phyloP scores from a whole-genome alignment of 139 green algal species.

The Bryopsis sp. region DNA sequence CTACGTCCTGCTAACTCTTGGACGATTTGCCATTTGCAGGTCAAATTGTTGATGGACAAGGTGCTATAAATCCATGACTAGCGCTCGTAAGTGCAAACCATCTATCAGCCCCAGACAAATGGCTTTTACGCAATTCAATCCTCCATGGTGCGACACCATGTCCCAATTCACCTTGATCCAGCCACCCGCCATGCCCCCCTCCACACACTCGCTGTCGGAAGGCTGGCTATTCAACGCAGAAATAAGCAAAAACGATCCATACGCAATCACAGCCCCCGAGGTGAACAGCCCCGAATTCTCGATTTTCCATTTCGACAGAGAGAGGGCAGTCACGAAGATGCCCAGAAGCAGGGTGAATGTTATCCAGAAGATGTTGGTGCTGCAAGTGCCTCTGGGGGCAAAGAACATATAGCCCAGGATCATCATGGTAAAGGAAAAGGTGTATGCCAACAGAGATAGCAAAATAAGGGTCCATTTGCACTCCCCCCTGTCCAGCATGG shows the following conservation, averaged over 20 bases:
- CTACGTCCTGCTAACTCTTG: too few species aligned
- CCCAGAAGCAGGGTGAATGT: slow-evolving; percentile 61
- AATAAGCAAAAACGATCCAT: slow-evolving; percentile 54
- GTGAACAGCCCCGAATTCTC: slow-evolving; percentile 59
- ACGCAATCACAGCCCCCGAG: slow-evolving; percentile 47
- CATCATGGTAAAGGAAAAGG: slow-evolving; percentile 39
- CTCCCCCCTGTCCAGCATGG: slow-evolving; percentile 38
- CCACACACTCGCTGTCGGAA: slow-evolving; percentile 22
- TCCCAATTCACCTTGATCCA: slow-evolving; percentile 28
- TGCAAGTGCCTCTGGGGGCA: slow-evolving; percentile 37
- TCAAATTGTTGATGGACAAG: too few species aligned
- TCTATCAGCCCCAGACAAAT: too few species aligned
- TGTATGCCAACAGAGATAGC: slow-evolving; percentile 28
- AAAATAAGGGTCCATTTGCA: slow-evolving; percentile 29
- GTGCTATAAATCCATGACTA: not conserved
- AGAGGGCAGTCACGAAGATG: slow-evolving; percentile 44
- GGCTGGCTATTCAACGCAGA: slow-evolving; percentile 54
- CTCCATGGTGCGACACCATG: not conserved
- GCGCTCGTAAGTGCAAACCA: not conserved
- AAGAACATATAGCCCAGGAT: slow-evolving; percentile 64
- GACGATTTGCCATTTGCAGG: too few species aligned
- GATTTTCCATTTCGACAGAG: slow-evolving; percentile 40
- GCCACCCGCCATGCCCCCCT: slow-evolving; percentile 17
- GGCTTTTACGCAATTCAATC: not conserved
- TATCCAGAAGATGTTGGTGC: slow-evolving; percentile 78